Evolutionary conservation across 2,329 filamentous ascomycete species (phyloP).

Genomic region (Tolypocladium capitatum): DNA sequence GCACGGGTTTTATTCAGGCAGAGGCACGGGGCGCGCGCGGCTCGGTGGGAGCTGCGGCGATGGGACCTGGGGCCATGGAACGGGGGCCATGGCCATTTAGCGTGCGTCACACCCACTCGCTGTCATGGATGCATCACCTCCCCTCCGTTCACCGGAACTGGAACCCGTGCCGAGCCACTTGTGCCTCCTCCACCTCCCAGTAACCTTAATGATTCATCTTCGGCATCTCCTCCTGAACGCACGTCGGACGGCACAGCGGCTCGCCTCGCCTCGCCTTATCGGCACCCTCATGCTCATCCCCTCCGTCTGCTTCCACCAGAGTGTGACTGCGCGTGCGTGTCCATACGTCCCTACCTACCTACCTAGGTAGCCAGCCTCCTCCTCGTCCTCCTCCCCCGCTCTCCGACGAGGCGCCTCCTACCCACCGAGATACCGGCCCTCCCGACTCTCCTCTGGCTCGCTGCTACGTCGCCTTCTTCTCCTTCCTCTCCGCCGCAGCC

Average conservation of each 20-base stretch:
- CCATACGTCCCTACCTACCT: background rate
- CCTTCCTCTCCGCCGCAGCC: constrained; percentile 9
- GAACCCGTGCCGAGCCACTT: background rate
- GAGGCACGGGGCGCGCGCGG: too few relatives aligned
- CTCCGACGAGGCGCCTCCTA: too few relatives aligned
- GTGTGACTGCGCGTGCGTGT: background rate
- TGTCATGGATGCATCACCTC: background rate
- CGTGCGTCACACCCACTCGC: too few relatives aligned
- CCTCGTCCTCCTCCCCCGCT: too few relatives aligned
- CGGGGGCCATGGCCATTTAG: too few relatives aligned
- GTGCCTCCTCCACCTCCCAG: background rate
- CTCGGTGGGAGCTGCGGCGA: too few relatives aligned
- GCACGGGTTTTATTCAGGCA: too few relatives aligned
- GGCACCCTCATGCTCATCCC: background rate
- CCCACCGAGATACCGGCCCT: background rate
- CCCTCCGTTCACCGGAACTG: background rate
- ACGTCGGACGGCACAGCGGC: background rate
- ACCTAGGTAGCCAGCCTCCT: background rate
- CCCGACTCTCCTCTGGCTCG: background rate
- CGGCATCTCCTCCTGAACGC: too few relatives aligned
- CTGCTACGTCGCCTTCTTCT: background rate
- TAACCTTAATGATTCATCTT: constrained; percentile 1
- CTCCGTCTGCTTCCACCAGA: background rate
- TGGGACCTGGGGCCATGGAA: too few relatives aligned
- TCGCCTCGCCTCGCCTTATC: background rate